Conservation (phyloP, 176 grass and related monocot species). For the Echinochloa phyllopogon region DNA sequence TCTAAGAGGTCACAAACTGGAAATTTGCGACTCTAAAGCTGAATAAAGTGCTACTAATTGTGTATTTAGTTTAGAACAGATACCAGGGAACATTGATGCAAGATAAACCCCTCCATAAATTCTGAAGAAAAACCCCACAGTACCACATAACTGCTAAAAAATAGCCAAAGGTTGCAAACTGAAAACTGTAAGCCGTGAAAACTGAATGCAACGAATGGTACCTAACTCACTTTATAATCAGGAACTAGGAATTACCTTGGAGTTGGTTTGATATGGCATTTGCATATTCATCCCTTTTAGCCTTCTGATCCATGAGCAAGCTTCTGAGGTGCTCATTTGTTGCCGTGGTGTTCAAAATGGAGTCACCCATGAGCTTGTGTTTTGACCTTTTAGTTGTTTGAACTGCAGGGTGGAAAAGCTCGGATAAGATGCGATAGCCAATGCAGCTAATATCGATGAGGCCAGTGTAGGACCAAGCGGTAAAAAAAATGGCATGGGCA, state of each 20-base stretch:
- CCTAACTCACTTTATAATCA: background rate
- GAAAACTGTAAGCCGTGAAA: background rate
- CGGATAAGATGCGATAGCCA: background rate
- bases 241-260: conserved; percentile 45
- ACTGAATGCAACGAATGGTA: background rate
- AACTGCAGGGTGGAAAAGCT: conserved; percentile 34
- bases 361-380: conserved; percentile 40
- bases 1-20: background rate
- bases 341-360: conserved; percentile 47
- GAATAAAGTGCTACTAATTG: background rate
- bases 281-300: conserved; percentile 57
- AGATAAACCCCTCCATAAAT: conserved; percentile 11
- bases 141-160: background rate
- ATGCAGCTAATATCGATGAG: background rate
- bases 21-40: background rate
- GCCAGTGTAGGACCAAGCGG: background rate
- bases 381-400: conserved; percentile 60
- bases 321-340: conserved; percentile 68
- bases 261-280: conserved; percentile 54
- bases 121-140: background rate
- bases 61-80: background rate
- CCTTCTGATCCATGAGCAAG: conserved; percentile 54
- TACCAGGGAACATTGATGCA: background rate
- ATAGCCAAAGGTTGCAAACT: background rate
- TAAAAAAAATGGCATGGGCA: background rate